Evolutionary conservation across 768 basidiomycete species (phyloP).

Genomic region (Leucosporidium creatinivorum): DNA sequence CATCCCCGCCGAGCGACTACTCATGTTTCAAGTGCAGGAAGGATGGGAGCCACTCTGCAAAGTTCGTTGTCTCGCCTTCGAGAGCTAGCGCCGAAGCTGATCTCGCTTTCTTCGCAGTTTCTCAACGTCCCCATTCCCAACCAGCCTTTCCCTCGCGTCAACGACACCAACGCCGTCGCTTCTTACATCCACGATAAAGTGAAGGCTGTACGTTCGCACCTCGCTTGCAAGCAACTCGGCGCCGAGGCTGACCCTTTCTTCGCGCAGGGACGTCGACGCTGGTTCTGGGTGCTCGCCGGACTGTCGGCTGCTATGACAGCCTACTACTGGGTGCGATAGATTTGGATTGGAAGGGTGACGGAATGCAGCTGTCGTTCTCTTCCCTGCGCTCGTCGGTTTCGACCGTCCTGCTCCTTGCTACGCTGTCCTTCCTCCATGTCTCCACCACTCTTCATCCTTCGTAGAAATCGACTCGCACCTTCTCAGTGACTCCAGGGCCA

Average conservation of each 20-base stretch:
- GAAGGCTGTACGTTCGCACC: background rate
- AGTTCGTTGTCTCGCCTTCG: background rate
- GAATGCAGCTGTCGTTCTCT: too few relatives aligned
- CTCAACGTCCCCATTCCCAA: background rate
- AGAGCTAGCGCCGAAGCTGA: background rate
- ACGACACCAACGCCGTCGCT: background rate
- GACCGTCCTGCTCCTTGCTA: too few relatives aligned
- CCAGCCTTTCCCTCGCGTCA: background rate
- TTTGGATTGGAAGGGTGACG: too few relatives aligned
- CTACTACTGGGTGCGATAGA: too few relatives aligned
- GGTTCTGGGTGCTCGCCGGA: too few relatives aligned
- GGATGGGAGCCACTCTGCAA: constrained; percentile 1
- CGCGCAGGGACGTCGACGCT: too few relatives aligned
- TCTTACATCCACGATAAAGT: background rate
- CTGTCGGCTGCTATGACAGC: too few relatives aligned
- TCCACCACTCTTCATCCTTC: too few relatives aligned
- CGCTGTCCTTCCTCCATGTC: too few relatives aligned
- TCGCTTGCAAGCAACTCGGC: background rate
- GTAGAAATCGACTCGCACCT: too few relatives aligned
- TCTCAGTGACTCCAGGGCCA: too few relatives aligned
- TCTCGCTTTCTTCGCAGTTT: background rate
- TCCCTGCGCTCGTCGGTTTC: too few relatives aligned
- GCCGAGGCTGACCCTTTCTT: background rate
- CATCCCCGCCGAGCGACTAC: background rate
- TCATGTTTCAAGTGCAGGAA: background rate